phyloP scores from a whole-genome alignment of 2,329 filamentous ascomycete species.

The Iodosphaeria phyllophila region DNA sequence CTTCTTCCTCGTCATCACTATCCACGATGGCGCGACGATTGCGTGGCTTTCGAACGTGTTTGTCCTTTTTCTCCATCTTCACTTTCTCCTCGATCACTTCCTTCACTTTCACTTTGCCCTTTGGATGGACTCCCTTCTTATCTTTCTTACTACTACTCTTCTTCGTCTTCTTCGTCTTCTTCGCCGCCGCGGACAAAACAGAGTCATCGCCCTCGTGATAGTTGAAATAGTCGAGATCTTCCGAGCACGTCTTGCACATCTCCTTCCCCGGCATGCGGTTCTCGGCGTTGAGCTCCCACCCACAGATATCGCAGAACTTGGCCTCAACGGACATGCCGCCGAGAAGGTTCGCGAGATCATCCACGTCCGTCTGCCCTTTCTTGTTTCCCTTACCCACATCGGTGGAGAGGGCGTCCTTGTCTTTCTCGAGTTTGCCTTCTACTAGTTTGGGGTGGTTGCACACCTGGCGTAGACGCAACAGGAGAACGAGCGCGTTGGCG shows the following conservation, averaged over 20 bases:
- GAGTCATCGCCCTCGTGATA: constrained; percentile 22
- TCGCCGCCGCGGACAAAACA: constrained; percentile 16
- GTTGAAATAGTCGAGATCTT: constrained; percentile 49
- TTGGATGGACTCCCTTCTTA: constrained; percentile 11
- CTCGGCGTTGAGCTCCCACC: constrained; percentile 41
- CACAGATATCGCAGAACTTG: constrained; percentile 72
- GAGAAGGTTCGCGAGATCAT: constrained; percentile 72
- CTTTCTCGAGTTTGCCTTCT: constrained; percentile 66
- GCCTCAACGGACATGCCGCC: constrained; percentile 62
- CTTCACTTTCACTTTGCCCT: constrained; percentile 10
- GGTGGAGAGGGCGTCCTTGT: constrained; percentile 66
- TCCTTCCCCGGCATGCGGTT: constrained; percentile 21
- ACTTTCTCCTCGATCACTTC: constrained; percentile 15
- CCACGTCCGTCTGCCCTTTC: constrained; percentile 45
- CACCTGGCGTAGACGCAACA: constrained; percentile 78
- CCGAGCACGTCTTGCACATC: constrained; percentile 55
- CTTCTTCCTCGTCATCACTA: constrained; percentile 43
- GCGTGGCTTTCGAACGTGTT: constrained; percentile 17
- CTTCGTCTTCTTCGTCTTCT: constrained; percentile 17
- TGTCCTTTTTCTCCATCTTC: constrained; percentile 11
- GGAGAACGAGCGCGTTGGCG: constrained; percentile 77
- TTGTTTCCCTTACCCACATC: constrained; percentile 35
- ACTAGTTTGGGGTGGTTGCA: constrained; percentile 90
- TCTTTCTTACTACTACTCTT: constrained; percentile 14
- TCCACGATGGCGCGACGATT: constrained; percentile 38